Evolutionary conservation across 371 early-diverging fungal genomes (phyloP).

Genomic region (Rhizopus arrhizus): DNA sequence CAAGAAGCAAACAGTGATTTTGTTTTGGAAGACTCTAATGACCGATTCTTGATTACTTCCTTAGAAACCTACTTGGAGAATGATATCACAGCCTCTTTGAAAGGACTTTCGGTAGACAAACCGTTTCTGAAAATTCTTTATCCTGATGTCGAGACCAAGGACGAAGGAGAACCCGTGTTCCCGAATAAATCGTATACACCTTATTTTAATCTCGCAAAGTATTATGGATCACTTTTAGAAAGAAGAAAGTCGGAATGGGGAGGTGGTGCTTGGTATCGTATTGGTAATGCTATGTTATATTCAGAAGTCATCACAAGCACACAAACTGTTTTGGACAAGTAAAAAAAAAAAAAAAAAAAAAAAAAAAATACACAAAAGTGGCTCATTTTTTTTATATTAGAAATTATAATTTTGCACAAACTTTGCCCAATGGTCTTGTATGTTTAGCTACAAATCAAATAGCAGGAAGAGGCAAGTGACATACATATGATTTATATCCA

Average conservation of each 20-base stretch:
- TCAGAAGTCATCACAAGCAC: slow-evolving; percentile 79
- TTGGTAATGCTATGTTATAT: slow-evolving; percentile 76
- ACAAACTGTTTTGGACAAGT: slow-evolving; percentile 87
- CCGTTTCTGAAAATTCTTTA: slow-evolving; percentile 19
- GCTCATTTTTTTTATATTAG: slow-evolving; percentile 12
- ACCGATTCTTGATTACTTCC: slow-evolving; percentile 15
- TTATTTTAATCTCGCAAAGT: slow-evolving; percentile 25
- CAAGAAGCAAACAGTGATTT: slow-evolving; percentile 1
- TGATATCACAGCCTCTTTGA: neutral
- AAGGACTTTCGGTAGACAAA: slow-evolving; percentile 18
- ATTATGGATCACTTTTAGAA: slow-evolving; percentile 33
- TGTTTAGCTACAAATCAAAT: slow-evolving; percentile 78
- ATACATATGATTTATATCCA: neutral
- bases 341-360: slow-evolving; percentile 10
- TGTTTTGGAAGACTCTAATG: slow-evolving; percentile 16
- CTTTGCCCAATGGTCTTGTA: slow-evolving; percentile 74
- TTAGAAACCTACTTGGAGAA: neutral
- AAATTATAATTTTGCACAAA: slow-evolving; percentile 64
- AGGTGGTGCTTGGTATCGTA: slow-evolving; percentile 37
- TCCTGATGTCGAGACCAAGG: neutral
- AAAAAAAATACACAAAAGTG: neutral
- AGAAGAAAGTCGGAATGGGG: slow-evolving; percentile 29
- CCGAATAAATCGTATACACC: slow-evolving; percentile 19
- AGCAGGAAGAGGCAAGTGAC: slow-evolving; percentile 68
- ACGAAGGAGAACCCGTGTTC: neutral